A percentile compares a stretch with the other conserved stretches of the same genome.
Conservation (phyloP, 306 rosid species). For the Gillenia trifoliata region DNA sequence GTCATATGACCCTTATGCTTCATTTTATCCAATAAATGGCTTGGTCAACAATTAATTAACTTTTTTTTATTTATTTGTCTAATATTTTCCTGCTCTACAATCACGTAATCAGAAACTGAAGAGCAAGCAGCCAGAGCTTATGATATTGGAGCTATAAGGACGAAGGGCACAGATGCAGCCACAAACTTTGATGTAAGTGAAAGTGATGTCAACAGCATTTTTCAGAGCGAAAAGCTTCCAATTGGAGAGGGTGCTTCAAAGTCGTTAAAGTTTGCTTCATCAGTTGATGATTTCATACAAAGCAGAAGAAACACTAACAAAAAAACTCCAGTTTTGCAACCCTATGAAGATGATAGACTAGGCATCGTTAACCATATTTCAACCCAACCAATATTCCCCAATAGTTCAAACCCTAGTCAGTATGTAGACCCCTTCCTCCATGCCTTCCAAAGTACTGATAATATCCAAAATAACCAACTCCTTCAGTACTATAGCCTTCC, state of each 20-base stretch:
- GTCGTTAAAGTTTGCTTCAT: neutral
- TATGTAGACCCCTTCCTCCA: neutral
- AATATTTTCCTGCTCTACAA: no score
- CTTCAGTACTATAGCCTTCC: neutral
- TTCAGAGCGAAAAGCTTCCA: slow-evolving; percentile 11
- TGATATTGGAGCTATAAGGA: slow-evolving; percentile 26
- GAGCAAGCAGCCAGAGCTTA: slow-evolving; percentile 33
- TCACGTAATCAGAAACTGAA: slow-evolving; percentile 12
- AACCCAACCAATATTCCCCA: neutral
- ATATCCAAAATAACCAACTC: neutral
- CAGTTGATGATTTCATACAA: slow-evolving; percentile 9
- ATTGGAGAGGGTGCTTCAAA: slow-evolving; percentile 23
- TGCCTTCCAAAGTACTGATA: neutral
- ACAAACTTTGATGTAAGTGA: slow-evolving; percentile 20
- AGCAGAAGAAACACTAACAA: neutral
- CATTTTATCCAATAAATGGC: neutral
- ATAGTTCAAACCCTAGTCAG: neutral
- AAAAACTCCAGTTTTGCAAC: neutral
- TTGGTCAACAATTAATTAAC: neutral
- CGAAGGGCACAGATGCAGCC: neutral
- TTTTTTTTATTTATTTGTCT: no score
- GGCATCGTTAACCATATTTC: neutral
- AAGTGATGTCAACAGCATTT: slow-evolving; percentile 16
- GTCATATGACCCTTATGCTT: neutral
- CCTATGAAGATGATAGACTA: neutral